A percentile compares a stretch with the other conserved stretches of the same genome.
Conservation (phyloP, 441 rosid species). For the Theobroma grandiflorum region DNA sequence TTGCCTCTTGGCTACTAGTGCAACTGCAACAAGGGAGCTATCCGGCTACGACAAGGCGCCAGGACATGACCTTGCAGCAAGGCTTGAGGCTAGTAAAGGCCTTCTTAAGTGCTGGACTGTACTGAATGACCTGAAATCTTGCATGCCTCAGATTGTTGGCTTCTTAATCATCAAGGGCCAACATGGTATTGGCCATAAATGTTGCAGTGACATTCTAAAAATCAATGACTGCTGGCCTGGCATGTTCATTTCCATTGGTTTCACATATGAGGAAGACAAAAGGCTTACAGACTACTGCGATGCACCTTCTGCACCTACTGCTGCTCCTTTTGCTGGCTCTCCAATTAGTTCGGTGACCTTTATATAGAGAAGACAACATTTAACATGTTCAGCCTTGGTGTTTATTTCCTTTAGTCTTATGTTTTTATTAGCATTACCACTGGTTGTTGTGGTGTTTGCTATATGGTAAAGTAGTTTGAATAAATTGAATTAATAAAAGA, state of each 20-base stretch:
- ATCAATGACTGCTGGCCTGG: constrained; percentile 53
- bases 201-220: constrained; percentile 49
- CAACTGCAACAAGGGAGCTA: constrained; percentile 33
- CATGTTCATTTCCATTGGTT: constrained; percentile 63
- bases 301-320: constrained; percentile 27
- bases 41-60: constrained; percentile 17
- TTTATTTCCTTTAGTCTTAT: not conserved
- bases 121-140: constrained; percentile 58
- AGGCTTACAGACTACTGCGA: constrained; percentile 56
- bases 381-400: too few relatives aligned
- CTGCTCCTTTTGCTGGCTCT: constrained; percentile 43
- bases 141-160: constrained; percentile 61
- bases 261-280: constrained; percentile 55
- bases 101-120: constrained; percentile 68
- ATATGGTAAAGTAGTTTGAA: not conserved
- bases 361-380: constrained; percentile 9
- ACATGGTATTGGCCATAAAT: constrained; percentile 50
- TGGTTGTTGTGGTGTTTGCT: not conserved
- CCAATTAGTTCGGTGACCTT: constrained; percentile 11
- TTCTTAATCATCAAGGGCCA: constrained; percentile 60
- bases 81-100: constrained; percentile 56
- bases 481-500: not conserved
- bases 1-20: constrained; percentile 15
- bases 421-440: not conserved
- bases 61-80: constrained; percentile 41